Base-by-base conservation (phyloP, 768 basidiomycete genomes). In the Hypsizygus marmoreus region DNA sequence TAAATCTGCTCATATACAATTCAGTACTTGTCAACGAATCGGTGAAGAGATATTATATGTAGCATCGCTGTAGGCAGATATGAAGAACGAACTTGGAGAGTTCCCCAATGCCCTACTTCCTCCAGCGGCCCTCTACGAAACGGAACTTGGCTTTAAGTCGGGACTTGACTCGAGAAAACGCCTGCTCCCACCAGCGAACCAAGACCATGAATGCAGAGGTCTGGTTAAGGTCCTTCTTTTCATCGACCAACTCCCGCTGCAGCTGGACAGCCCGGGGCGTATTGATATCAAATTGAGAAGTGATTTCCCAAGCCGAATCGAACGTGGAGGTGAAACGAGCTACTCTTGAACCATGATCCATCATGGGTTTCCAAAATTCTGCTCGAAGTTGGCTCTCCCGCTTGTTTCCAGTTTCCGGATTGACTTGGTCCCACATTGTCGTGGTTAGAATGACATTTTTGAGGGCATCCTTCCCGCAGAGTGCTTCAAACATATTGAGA, bases 401-500 rank as follows among this genome's bases (percentile, higher is more conserved):
- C 13, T 43, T 51, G 24, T 54, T 58, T 4, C 70, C 74, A 29
- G 60, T 16, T 32, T 62, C 64, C 31, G 49, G 51, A 33, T 62
- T 57, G 28, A 71, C 67, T 40, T 64, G 61, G 8, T 66, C 67
- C 75, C 75, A 79, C 66, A 71, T 76, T 39, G 69, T 79, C 35
- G 77, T 80, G 29, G 65, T 67, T 43, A 80, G 68, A 41, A 76
- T 64, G 41, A 79, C 71, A 49, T 74, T 72, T 32, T 64, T 59
- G 43, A 76, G 64, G 2, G 65, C 65, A 40, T 57, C 63, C 22
- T 71, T 67, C 16, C 77, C 77, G 53, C 79, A 80, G 10, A 79
- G 63, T 36, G 74, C 67, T 42, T 64, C 62, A 58, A 79, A 80
- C 59, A 79, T 70, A 12, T 60, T 62, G 30, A 76, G 64, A 51